Base-by-base conservation (phyloP, 805 yeast genomes). In the Candida palmyrensis region DNA sequence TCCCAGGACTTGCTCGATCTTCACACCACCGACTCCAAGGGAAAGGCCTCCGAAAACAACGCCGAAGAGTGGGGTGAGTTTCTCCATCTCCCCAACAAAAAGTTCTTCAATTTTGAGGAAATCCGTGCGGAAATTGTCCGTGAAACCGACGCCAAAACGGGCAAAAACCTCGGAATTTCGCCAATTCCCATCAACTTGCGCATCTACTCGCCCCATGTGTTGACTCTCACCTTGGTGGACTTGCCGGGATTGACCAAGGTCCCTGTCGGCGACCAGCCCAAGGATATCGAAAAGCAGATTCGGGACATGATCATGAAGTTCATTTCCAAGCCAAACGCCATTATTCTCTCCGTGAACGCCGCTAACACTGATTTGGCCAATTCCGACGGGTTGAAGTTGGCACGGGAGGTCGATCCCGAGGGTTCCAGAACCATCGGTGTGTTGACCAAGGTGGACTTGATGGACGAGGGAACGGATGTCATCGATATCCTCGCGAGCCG, bases 231-330 rank as follows among this genome's bases (percentile, higher is more conserved):
- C 6, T 73, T 92, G 49, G 97, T 92, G 25, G 98, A 92, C 64
- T 73, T 92, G 51, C 98, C 98, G 7, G 98, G 98, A 40, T 75
- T 92, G 51, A 92, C 98, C 25, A 92, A 92, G 57, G 98, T 92
- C 24, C 98, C 98, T 3, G 96, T 92, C 36, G 98, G 98, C 31
- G 98, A 92, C 63, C 98, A 92, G 63, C 98, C 98, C 35, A 82
- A 84, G 49, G 98, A 92, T 59, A 92, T 92, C 45, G 98, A 92
- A 66, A 78, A 74, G 44, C 97, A 87, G 63, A 92, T 92, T 51
- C 80, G 88, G 53, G 95, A 88, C 43, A 82, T 92, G 87, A 70
- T 92, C 30, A 71, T 92, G 73, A 89, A 88, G 60, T 92, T 82
- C 55, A 89, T 92, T 44, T 82, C 96, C 18, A 88, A 88, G 51